Base-by-base conservation (phyloP, 345 rosid species). In the Eucalyptus tenuipes region DNA sequence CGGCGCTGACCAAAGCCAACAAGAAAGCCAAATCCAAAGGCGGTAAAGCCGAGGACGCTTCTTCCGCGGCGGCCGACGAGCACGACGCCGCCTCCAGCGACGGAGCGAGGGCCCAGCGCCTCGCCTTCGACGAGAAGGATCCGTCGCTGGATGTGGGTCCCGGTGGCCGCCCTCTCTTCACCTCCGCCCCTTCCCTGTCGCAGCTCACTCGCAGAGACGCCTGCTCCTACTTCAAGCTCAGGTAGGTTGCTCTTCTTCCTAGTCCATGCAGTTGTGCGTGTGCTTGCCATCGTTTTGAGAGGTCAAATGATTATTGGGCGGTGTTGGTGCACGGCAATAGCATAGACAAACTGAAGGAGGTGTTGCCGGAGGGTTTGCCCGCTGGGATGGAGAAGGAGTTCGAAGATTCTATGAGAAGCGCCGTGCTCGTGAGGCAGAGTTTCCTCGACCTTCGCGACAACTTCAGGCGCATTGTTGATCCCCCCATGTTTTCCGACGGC, bases 371-470 rank as follows among this genome's bases (percentile, higher is more conserved):
- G 88, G 99, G 99, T 17, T 91, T 98, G 89, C 95, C 96, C n/a
- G 85, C 75, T 79, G 99, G 98, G 42, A 94, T 96, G 94, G 92
- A 89, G 87, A 87, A 90, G 88, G 99, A 98, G 92, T 98, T 98
- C 88, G 94, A 93, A 59, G 99, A 96, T 59, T 96, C 99, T 37
- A 91, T 94, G 98, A 90, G 97, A 88, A 93, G 91, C 29, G 95
- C 98, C 8, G 88, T 96, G 92, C 95, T 97, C 59, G 96, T 97
- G 85, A 90, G 99, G 80, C 94, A 95, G 92, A 93, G 94, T 89
- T 97, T 95, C 92, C 93, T 96, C 91, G 96, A 94, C 92, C 95
- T 96, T 89, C 98, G 99, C 14, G 99, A 97, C 92, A 94, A 98
- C 92, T 97, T 96, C 92, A 93, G 95, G 87, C 97, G 98, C 85